These are phyloP conservation scores for Apostasia shenzhenica DNA, from an alignment of 106 monocot species.

Conservation along the genomic window DNA sequence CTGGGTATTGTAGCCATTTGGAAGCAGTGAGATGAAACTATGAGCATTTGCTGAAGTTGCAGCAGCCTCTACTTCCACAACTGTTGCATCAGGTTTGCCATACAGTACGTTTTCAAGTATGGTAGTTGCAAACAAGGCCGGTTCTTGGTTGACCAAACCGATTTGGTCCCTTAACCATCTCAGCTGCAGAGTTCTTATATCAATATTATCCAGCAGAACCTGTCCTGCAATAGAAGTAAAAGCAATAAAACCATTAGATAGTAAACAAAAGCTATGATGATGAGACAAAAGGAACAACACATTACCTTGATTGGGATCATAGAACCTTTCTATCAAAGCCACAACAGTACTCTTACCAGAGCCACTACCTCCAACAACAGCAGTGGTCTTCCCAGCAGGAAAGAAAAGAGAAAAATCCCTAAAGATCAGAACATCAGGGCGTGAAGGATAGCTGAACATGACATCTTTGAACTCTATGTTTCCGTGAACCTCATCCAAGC, in stretches of 20 bases:
- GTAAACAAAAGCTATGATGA: background rate
- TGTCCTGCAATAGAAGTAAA: conserved; percentile 50
- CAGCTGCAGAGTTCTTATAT: conserved; percentile 78
- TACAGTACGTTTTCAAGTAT: conserved; percentile 95
- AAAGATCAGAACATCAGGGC: conserved; percentile 88
- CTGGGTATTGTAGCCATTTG: conserved; percentile 91
- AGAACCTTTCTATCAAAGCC: conserved; percentile 89
- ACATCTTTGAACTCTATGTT: conserved; percentile 94
- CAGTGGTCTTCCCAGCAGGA: conserved; percentile 86
- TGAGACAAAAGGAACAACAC: background rate
- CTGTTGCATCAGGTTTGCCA: conserved; percentile 87
- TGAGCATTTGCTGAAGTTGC: conserved; percentile 94
- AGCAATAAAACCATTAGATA: background rate
- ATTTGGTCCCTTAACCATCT: conserved; percentile 95
- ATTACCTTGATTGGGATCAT: conserved; percentile 96
- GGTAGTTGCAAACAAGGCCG: conserved; percentile 90
- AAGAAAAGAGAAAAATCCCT: conserved; percentile 82
- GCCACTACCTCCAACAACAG: conserved; percentile 97
- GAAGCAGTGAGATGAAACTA: conserved; percentile 90
- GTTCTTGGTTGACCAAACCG: conserved; percentile 97
- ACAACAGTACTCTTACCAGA: conserved; percentile 97
- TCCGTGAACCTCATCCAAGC: conserved; percentile 74
- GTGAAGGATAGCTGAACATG: conserved; percentile 88
- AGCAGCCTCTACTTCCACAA: conserved; percentile 88
- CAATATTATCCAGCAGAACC: conserved; percentile 88